phyloP scores from a whole-genome alignment of 495 filamentous ascomycete species.

The Penicillium daleae region DNA sequence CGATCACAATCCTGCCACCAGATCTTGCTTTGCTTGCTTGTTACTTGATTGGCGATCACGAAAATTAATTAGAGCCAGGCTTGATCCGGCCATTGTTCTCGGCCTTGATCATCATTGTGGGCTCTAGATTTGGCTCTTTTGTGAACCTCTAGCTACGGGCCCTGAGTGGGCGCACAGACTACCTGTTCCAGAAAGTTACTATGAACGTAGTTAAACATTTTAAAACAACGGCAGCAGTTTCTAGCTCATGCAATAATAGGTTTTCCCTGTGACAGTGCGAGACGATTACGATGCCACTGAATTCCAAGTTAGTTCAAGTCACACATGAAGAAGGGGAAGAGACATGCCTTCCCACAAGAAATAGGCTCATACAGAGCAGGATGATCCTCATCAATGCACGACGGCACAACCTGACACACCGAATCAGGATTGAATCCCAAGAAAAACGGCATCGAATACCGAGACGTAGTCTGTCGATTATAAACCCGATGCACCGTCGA shows the following conservation, averaged over 20 bases:
- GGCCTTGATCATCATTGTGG: neutral
- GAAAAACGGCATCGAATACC: constrained; percentile 66
- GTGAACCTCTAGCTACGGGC: neutral
- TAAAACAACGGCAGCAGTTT: neutral
- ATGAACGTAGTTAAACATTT: neutral
- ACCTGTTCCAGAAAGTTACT: neutral
- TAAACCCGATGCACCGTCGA: constrained; percentile 63
- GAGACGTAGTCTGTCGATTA: constrained; percentile 47
- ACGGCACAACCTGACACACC: constrained; percentile 51
- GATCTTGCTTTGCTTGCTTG: neutral
- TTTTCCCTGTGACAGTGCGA: constrained; percentile 52
- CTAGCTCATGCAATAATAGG: neutral
- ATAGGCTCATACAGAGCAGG: constrained; percentile 61
- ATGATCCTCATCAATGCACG: constrained; percentile 55
- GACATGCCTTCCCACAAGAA: constrained; percentile 52
- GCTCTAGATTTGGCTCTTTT: neutral
- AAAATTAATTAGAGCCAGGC: neutral
- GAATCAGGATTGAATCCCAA: constrained; percentile 54
- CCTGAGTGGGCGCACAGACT: neutral
- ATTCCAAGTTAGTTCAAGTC: constrained; percentile 11
- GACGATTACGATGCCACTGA: constrained; percentile 37
- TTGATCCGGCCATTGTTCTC: neutral
- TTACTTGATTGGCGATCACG: neutral
- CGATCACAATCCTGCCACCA: constrained; percentile 24
- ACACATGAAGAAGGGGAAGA: neutral